Evolutionary conservation across 805 yeast genomes (phyloP).

Genomic region (Saccharomycodes ludwigii): DNA sequence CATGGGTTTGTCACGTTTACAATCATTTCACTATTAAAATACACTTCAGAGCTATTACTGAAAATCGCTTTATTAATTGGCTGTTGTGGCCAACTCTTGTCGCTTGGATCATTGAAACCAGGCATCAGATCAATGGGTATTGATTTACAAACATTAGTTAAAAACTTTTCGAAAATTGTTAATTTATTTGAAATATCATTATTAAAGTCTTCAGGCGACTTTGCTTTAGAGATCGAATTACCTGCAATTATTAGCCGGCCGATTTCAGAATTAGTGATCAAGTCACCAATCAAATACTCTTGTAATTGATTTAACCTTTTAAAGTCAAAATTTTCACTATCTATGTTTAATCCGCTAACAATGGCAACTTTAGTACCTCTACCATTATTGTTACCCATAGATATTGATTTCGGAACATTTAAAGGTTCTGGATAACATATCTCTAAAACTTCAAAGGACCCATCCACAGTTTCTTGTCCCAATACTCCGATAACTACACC

Average conservation of each 20-base stretch:
- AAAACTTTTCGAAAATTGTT: constrained; percentile 46
- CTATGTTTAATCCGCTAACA: constrained; percentile 62
- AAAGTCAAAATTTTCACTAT: constrained; percentile 31
- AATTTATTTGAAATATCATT: constrained; percentile 39
- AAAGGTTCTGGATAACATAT: constrained; percentile 57
- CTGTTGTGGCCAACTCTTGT: constrained; percentile 76
- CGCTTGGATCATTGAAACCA: constrained; percentile 80
- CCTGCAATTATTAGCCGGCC: constrained; percentile 61
- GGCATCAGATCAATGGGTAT: constrained; percentile 74
- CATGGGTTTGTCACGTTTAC: constrained; percentile 56
- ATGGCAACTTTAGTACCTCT: constrained; percentile 46
- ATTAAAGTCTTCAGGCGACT: constrained; percentile 12
- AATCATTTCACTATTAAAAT: constrained; percentile 29
- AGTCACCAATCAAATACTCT: constrained; percentile 62
- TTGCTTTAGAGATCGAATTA: constrained; percentile 35
- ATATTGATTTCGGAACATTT: constrained; percentile 30
- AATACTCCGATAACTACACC: constrained; percentile 80
- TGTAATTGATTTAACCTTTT: constrained; percentile 43
- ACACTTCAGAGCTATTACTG: constrained; percentile 28
- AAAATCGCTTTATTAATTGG: constrained; percentile 75
- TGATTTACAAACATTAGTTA: constrained; percentile 42
- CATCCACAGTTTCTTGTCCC: constrained; percentile 77
- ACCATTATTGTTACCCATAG: constrained; percentile 9
- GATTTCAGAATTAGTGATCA: constrained; percentile 31
- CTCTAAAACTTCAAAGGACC: constrained; percentile 76